These are phyloP conservation scores for Cryptococcus maquisensis DNA, from an alignment of 1,284 basidiomycete genomes.

Conservation along the genomic window DNA sequence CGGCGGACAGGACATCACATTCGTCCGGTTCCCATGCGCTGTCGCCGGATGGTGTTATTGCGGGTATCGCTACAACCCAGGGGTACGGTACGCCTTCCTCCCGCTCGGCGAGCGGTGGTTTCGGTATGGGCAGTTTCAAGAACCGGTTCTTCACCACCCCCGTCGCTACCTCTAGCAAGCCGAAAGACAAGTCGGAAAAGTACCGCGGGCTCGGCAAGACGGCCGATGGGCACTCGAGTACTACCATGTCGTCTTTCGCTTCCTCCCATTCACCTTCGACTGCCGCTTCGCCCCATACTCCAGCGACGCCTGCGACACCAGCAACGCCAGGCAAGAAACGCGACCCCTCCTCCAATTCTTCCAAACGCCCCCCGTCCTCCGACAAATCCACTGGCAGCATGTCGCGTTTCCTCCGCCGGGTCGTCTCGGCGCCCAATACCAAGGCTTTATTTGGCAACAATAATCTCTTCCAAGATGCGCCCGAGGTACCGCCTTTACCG, in stretches of 20 bases:
- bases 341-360: background rate
- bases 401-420: slow-evolving; percentile 82
- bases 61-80: background rate
- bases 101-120: background rate
- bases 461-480: slow-evolving; percentile 19
- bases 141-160: slow-evolving; percentile 40
- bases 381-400: slow-evolving; percentile 40
- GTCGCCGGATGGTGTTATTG: background rate
- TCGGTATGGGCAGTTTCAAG: slow-evolving; percentile 26
- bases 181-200: slow-evolving; percentile 13
- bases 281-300: slow-evolving; percentile 16
- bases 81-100: background rate
- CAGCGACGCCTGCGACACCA: background rate
- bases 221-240: background rate
- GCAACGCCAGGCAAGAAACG: slow-evolving; percentile 5
- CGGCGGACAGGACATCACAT: slow-evolving; percentile 22
- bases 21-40: slow-evolving; percentile 19
- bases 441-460: slow-evolving; percentile 71
- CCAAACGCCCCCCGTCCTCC: background rate
- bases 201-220: slow-evolving; percentile 21
- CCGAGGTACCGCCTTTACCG: slow-evolving; percentile 37
- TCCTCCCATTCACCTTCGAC: slow-evolving; percentile 15
- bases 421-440: slow-evolving; percentile 93
- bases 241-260: slow-evolving; percentile 11
- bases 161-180: background rate